These are phyloP conservation scores for Neofusicoccum laricinum DNA, from an alignment of 2,329 filamentous ascomycete species.

Conservation along the genomic window DNA sequence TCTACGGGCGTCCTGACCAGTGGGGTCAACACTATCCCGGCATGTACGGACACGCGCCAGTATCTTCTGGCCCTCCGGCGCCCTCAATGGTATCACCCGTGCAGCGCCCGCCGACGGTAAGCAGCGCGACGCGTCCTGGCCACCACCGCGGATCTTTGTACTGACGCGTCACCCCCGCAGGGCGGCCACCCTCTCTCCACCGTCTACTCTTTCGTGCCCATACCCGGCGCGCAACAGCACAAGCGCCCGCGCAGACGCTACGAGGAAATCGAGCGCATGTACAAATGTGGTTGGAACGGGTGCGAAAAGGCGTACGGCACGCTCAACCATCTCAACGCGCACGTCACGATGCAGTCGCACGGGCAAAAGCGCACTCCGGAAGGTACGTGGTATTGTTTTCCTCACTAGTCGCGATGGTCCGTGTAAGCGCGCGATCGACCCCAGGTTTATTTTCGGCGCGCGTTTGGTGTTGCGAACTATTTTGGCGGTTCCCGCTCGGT, in stretches of 20 bases:
- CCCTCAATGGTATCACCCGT: slow-evolving; percentile 60
- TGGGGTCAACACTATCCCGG: slow-evolving; percentile 62
- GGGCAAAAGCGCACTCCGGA: slow-evolving; percentile 92
- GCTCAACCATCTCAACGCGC: slow-evolving; percentile 93
- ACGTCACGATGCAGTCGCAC: slow-evolving; percentile 98
- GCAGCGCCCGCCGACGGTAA: slow-evolving; percentile 61
- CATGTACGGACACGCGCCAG: slow-evolving; percentile 52
- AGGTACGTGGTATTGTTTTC: slow-evolving; percentile 62
- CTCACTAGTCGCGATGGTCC: slow-evolving; percentile 14
- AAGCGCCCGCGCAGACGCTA: slow-evolving; percentile 91
- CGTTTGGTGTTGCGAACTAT: slow-evolving; percentile 41
- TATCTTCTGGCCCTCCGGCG: slow-evolving; percentile 54
- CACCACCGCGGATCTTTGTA: not conserved
- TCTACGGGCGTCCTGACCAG: slow-evolving; percentile 68
- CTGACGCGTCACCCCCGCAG: slow-evolving; percentile 27
- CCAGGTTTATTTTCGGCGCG: slow-evolving; percentile 19
- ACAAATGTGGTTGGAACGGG: slow-evolving; percentile 98
- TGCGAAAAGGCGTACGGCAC: slow-evolving; percentile 99
- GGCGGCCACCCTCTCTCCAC: slow-evolving; percentile 59
- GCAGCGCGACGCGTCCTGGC: slow-evolving; percentile 30
- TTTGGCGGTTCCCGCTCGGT: slow-evolving; percentile 51
- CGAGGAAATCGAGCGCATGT: slow-evolving; percentile 99
- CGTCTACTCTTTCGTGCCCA: slow-evolving; percentile 97
- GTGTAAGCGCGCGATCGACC: slow-evolving; percentile 15
- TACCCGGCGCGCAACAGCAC: slow-evolving; percentile 94